Percentiles rank a stretch among this genome's conserved stretches.
These are phyloP conservation scores for Penicillium goetzii DNA, from an alignment of 495 filamentous ascomycete genomes.

Conservation along the genomic window DNA sequence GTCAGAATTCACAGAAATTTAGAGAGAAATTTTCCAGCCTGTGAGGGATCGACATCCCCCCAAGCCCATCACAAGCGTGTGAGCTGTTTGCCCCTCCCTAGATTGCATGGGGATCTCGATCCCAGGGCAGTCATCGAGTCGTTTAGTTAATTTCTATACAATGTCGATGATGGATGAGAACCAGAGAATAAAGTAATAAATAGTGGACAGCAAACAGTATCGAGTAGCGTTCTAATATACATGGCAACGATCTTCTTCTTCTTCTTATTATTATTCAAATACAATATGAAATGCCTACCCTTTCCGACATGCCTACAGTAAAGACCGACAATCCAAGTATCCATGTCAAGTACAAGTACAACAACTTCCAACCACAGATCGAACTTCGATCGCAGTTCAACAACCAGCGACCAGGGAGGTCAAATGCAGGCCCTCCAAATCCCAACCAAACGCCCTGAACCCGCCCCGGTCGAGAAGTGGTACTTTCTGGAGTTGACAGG, in stretches of 20 bases:
- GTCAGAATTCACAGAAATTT: slow-evolving; percentile 2
- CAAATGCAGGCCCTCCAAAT: neutral
- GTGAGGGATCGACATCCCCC: slow-evolving; percentile 27
- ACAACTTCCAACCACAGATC: neutral
- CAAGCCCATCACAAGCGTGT: slow-evolving; percentile 6
- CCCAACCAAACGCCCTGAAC: neutral
- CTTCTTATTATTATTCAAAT: too few species aligned
- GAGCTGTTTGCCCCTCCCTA: slow-evolving; percentile 34
- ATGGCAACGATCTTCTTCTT: too few species aligned
- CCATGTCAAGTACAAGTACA: neutral
- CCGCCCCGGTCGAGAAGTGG: neutral
- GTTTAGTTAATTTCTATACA: neutral
- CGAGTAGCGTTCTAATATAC: neutral
- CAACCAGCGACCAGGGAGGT: neutral
- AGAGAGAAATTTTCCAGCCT: neutral
- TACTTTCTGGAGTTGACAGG: slow-evolving; percentile 28
- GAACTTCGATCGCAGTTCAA: neutral
- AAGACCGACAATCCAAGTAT: neutral
- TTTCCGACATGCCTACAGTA: neutral
- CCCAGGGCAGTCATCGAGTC: neutral
- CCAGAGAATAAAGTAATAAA: neutral
- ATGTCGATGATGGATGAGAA: neutral
- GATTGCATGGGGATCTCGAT: slow-evolving; percentile 10
- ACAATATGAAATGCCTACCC: too few species aligned
- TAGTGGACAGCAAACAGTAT: neutral